Evolutionary conservation across 495 filamentous ascomycete genomes (phyloP).

Genomic region (Hypoxylon rickii): DNA sequence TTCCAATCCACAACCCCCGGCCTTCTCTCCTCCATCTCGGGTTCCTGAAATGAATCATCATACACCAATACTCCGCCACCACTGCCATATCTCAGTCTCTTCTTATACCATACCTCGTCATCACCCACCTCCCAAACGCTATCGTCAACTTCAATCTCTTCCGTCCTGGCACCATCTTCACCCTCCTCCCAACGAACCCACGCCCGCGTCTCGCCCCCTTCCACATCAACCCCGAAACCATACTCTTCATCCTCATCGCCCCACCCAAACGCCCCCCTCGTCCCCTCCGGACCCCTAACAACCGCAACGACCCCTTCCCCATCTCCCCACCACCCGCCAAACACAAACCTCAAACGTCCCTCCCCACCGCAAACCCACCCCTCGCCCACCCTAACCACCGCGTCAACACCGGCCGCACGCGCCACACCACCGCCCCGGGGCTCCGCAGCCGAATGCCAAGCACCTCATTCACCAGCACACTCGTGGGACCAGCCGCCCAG

Average conservation of each 20-base stretch:
- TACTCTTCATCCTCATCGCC: constrained; percentile 31
- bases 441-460: constrained; percentile 57
- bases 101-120: constrained; percentile 10
- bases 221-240: constrained; percentile 1
- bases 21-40: constrained; percentile 33
- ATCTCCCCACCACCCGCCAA: constrained; percentile 31
- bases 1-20: constrained; percentile 43
- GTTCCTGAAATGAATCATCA: constrained; percentile 35
- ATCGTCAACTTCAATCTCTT: not conserved
- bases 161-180: not conserved
- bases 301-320: constrained; percentile 44
- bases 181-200: constrained; percentile 22
- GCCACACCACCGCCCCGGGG: constrained; percentile 56
- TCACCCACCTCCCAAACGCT: not conserved
- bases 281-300: constrained; percentile 51
- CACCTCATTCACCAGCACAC: constrained; percentile 56
- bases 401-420: constrained; percentile 55
- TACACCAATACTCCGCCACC: not conserved
- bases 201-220: constrained; percentile 1
- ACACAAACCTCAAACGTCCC: constrained; percentile 56
- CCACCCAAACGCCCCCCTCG: constrained; percentile 50
- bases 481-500: constrained; percentile 64
- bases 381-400: constrained; percentile 54
- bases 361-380: constrained; percentile 59
- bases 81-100: not conserved